phyloP scores from a whole-genome alignment of 2,329 filamentous ascomycete genomes.

The Aspergillus alliaceus region DNA sequence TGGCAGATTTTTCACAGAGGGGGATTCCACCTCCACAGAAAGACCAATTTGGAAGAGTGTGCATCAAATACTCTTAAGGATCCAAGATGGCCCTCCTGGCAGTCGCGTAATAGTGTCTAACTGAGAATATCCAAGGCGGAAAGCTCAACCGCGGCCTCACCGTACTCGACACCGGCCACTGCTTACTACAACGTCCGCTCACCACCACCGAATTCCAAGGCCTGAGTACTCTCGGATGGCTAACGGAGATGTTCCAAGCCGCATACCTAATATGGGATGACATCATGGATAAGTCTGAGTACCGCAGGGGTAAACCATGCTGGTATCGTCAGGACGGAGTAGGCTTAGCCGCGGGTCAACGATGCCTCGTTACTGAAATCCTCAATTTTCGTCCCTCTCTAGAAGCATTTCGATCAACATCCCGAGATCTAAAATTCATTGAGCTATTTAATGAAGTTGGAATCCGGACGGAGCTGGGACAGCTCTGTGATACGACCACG shows the following conservation, averaged over 20 bases:
- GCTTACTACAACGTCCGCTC: conserved; percentile 71
- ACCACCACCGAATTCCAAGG: conserved; percentile 80
- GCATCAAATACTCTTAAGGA: no score
- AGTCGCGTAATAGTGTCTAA: not conserved
- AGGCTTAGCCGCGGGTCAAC: conserved; percentile 95
- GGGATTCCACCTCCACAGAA: no score
- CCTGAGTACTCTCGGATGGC: conserved; percentile 85
- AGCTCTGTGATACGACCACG: conserved; percentile 89
- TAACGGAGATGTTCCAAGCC: conserved; percentile 94
- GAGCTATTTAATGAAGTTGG: conserved; percentile 94
- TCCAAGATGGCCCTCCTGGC: no score
- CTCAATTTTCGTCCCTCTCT: conserved; percentile 82
- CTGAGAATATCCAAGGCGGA: conserved; percentile 3
- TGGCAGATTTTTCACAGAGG: no score
- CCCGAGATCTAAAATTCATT: conserved; percentile 82
- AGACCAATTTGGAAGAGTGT: no score
- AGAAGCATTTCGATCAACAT: conserved; percentile 86
- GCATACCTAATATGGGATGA: conserved; percentile 98
- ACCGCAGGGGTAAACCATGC: conserved; percentile 87
- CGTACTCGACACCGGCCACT: conserved; percentile 81
- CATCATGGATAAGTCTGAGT: conserved; percentile 96
- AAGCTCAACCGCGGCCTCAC: conserved; percentile 99
- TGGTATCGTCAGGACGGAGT: conserved; percentile 90
- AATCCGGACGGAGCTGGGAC: conserved; percentile 90
- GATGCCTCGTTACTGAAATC: conserved; percentile 93